Conservation (phyloP, 2,329 filamentous ascomycete genomes). For the Lecanicillium sp. region DNA sequence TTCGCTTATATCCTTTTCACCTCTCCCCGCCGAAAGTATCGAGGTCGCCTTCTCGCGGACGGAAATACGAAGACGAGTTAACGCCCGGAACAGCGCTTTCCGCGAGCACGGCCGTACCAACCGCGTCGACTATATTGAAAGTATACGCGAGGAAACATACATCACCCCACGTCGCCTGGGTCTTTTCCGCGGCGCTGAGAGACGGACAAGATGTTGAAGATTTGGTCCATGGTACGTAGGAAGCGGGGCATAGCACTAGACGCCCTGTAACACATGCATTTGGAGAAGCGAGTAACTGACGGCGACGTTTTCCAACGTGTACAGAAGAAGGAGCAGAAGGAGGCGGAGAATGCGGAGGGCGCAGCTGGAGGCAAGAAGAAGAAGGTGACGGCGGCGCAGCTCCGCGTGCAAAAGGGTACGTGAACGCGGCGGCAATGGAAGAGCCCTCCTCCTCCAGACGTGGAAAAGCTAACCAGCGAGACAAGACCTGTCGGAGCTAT, state of each 20-base stretch:
- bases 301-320: slow-evolving; percentile 18
- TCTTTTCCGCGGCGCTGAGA: slow-evolving; percentile 15
- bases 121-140: too few species aligned
- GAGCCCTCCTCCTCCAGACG: too few species aligned
- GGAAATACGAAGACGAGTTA: too few species aligned
- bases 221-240: slow-evolving; percentile 88
- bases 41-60: too few species aligned
- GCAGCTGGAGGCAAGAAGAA: slow-evolving; percentile 80
- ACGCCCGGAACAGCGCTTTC: too few species aligned
- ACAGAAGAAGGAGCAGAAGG: slow-evolving; percentile 93
- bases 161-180: slow-evolving; percentile 5
- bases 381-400: slow-evolving; percentile 94
- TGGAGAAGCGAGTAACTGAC: slow-evolving; percentile 19
- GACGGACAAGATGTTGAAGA: slow-evolving; percentile 79
- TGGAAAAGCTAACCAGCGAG: slow-evolving; percentile 2
- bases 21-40: too few species aligned
- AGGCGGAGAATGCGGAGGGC: slow-evolving; percentile 76
- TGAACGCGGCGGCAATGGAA: slow-evolving; percentile 3
- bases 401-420: slow-evolving; percentile 89
- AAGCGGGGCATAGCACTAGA: neutral
- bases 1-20: too few species aligned
- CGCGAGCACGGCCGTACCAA: too few species aligned
- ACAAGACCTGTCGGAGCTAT: slow-evolving; percentile 73
- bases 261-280: neutral
- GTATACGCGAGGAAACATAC: neutral